Evolutionary conservation across 2,329 filamentous ascomycete species (phyloP), one percentile per base, ranked within the genome.

Genomic region (Cladosporium sphaerospermum): DNA sequence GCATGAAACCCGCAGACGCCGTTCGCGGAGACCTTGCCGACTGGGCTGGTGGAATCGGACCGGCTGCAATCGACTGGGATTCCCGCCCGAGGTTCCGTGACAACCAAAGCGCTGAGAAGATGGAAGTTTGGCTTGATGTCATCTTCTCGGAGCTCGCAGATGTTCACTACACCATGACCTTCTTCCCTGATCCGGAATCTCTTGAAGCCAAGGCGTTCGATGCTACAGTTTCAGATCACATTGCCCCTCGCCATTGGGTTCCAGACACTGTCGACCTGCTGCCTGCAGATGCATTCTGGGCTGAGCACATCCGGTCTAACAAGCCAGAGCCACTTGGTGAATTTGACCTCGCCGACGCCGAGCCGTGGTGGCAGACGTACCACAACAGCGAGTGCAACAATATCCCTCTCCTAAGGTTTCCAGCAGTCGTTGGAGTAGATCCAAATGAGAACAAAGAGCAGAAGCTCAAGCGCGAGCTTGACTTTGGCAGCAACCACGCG

Each of bases 21-120:
- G n/a, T 4, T 14, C 9, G 36, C 36, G 51, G 39, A 9, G 51
- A 69, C 53, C 60, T 74, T 2, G 54, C 64, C 4, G 74, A 75
- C 53, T 79, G 72, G 71, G 67, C 74, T 47, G 75, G 75, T 10
- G 64, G 72, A 7, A 72, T 71, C 65, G 63, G 72, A 23, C 75
- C 75, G 2, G 67, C 76, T 18, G 74, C 75, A 2, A 64, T 73
- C 14, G 69, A 76, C 19, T 79, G 77, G 77, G 67, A 72, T 23
- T 61, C 57, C 9, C 69, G 65, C 19, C 59, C 62, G 3, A 59
- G 55, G 2, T 69, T 67, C 45, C 54, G 58, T 8, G 55, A 56
- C 10, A 46, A 56, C n/a, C 60, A 63, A n/a, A 60, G 54, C 23
- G 54, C 46, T 14, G 54, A 57, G 9, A 55, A 59, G 23, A 64